Percentiles rank a stretch among this genome's conserved stretches.
Evolutionary conservation across 352 stramenopile genomes (phyloP).

Genomic region (Globisporangium nunn): DNA sequence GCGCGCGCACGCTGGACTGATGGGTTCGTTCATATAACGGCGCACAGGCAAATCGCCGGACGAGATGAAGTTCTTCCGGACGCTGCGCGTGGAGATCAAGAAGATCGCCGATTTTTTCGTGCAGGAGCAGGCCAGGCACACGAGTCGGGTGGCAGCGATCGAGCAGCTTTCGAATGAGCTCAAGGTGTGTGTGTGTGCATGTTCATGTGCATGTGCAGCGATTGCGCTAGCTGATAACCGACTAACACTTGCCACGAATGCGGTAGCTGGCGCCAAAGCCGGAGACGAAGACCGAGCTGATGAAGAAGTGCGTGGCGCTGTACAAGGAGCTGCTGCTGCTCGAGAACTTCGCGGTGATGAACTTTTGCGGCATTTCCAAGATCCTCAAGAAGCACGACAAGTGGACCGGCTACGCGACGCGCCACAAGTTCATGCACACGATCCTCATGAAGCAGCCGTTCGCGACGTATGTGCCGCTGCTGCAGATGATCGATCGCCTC

Average conservation of each 20-base stretch:
- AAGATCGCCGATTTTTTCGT: constrained; percentile 85
- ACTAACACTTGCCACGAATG: background rate
- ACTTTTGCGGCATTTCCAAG: constrained; percentile 88
- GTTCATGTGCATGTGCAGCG: background rate
- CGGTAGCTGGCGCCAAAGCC: constrained; percentile 29
- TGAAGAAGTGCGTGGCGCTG: constrained; percentile 75
- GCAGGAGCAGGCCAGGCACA: constrained; percentile 72
- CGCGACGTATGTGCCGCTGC: constrained; percentile 72
- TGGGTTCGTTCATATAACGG: background rate
- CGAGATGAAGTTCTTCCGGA: constrained; percentile 87
- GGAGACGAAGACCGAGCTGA: constrained; percentile 65
- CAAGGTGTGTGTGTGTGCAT: constrained; percentile 27
- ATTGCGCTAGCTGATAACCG: background rate
- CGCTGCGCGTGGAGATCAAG: constrained; percentile 76
- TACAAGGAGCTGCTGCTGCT: constrained; percentile 86
- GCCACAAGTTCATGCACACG: constrained; percentile 87
- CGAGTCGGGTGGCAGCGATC: constrained; percentile 52
- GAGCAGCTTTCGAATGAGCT: constrained; percentile 58
- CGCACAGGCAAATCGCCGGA: constrained; percentile 64
- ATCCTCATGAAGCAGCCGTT: constrained; percentile 88
- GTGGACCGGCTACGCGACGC: constrained; percentile 88
- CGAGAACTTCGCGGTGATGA: constrained; percentile 88
- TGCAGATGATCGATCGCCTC: constrained; percentile 83
- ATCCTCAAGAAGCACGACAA: constrained; percentile 90
- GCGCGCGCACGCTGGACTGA: background rate